Evolutionary conservation across 129 eudicot species (phyloP), one percentile per base, ranked within the genome.

Genomic region (Chrysanthemum makinoi): DNA sequence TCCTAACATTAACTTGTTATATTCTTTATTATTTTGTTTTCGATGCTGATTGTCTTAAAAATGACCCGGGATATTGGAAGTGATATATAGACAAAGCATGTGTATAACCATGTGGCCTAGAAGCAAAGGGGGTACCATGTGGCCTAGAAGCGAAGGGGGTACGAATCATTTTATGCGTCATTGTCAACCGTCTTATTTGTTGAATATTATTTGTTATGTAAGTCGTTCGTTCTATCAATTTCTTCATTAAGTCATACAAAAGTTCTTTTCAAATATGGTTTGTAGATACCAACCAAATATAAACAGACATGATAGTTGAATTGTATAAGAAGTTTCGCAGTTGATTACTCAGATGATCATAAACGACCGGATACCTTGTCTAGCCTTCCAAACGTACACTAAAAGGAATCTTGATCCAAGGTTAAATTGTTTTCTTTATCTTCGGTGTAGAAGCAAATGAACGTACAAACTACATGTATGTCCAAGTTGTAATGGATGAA

Each of bases 71-170:
- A 51, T 60, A 22, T 77, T 61, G 71, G 35, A 62, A 69, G 50
- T 4, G 20, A 62, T 63, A 66, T 15, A 19, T 43, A 54, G 81
- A 77, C 81, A 77, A 62, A 62, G 72, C 76, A 77, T 70, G 76
- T 77, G 81, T 77, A 46, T 22, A 62, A 70, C 81, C 76, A 77
- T 62, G 81, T 77, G 76, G 15, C 9, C 15, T 62, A 70, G 53
- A 77, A 77, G 46, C 66, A 39, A 44, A 62, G 62, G 72, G 80
- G 75, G 70, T 52, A 77, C 65, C 76, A 77, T 62, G 81, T 77
- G 76, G 15, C 9, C 15, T 62, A 70, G 53, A 77, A 77, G 46
- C 66, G 24, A 44, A 62, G 62, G 72, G 80, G 75, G 70, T 52
- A 77, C 65, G 63, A 77, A 58, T 62, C 75, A 69, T 70, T 77